Evolutionary conservation across 2,329 filamentous ascomycete genomes (phyloP).

Genomic region (Colletotrichum sp.): DNA sequence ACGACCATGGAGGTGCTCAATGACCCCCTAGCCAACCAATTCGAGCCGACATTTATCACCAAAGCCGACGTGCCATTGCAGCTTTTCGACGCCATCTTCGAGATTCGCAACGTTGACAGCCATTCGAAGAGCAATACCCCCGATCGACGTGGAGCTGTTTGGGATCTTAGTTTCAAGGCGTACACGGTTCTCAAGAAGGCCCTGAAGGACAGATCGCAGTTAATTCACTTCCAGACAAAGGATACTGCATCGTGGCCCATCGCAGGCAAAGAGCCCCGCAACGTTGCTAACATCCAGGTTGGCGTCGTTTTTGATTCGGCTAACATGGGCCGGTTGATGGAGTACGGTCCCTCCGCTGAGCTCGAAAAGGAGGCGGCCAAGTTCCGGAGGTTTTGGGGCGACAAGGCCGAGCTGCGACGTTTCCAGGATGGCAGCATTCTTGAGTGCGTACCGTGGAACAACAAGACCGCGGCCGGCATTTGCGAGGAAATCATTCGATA

Average conservation of each 20-base stretch:
- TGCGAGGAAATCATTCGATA: constrained; percentile 82
- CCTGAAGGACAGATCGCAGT: constrained; percentile 74
- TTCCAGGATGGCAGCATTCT: constrained; percentile 96
- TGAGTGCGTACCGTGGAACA: constrained; percentile 88
- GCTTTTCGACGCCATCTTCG: constrained; percentile 56
- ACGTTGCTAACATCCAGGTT: constrained; percentile 54
- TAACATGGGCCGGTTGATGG: constrained; percentile 77
- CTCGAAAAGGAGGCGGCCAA: constrained; percentile 80
- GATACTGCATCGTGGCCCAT: constrained; percentile 50
- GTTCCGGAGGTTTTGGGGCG: constrained; percentile 94
- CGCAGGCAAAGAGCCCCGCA: constrained; percentile 23
- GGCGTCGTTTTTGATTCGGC: constrained; percentile 75
- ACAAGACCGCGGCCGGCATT: constrained; percentile 67
- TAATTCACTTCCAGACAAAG: constrained; percentile 64
- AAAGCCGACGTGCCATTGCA: constrained; percentile 60
- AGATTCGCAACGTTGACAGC: constrained; percentile 37
- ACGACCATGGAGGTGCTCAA: constrained; percentile 77
- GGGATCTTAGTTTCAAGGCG: constrained; percentile 59
- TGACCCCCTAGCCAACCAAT: constrained; percentile 77
- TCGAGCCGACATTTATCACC: constrained; percentile 82
- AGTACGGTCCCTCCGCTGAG: constrained; percentile 87
- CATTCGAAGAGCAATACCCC: constrained; percentile 26
- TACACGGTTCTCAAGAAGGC: constrained; percentile 72
- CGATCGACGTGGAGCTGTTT: constrained; percentile 49
- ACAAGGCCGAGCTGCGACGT: constrained; percentile 88